These are phyloP conservation scores for Eremothecium coryli DNA, from an alignment of 1,139 yeast genomes.

Conservation along the genomic window DNA sequence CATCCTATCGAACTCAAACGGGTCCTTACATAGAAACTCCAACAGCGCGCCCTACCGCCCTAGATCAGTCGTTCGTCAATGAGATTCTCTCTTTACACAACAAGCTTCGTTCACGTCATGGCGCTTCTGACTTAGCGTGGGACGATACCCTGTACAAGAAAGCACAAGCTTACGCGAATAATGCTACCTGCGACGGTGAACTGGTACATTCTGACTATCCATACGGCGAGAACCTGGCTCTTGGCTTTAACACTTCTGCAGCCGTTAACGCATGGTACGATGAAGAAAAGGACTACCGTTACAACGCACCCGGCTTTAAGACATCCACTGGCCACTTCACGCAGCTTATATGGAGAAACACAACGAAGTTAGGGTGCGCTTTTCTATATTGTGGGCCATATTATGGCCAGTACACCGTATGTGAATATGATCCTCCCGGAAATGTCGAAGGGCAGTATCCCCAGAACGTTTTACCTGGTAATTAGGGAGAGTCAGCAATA, in stretches of 20 bases:
- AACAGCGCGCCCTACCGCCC: constrained; percentile 21
- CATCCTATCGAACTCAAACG: constrained; percentile 18
- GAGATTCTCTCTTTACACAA: constrained; percentile 42
- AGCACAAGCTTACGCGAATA: constrained; percentile 39
- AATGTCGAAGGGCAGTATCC: constrained; percentile 41
- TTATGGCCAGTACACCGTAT: constrained; percentile 45
- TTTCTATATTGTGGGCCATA: constrained; percentile 38
- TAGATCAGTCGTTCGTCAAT: constrained; percentile 24
- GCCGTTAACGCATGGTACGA: constrained; percentile 48
- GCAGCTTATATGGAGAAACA: constrained; percentile 42
- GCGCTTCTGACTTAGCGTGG: constrained; percentile 39
- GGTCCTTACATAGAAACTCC: constrained; percentile 18
- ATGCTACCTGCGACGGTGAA: constrained; percentile 40
- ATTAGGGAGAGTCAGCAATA: too few relatives aligned
- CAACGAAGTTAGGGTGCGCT: constrained; percentile 42
- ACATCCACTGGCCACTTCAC: constrained; percentile 41
- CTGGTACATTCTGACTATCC: constrained; percentile 42
- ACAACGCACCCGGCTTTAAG: constrained; percentile 36
- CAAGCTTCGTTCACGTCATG: constrained; percentile 40
- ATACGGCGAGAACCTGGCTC: constrained; percentile 49
- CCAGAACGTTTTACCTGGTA: constrained; percentile 38
- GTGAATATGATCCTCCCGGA: constrained; percentile 47
- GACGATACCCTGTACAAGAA: constrained; percentile 31
- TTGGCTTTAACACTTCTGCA: constrained; percentile 40
- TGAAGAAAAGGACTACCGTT: constrained; percentile 38